Evolutionary conservation across 495 filamentous ascomycete genomes (phyloP), one percentile per base, ranked within the genome.

Genomic region (Hypoxylon trugodes): DNA sequence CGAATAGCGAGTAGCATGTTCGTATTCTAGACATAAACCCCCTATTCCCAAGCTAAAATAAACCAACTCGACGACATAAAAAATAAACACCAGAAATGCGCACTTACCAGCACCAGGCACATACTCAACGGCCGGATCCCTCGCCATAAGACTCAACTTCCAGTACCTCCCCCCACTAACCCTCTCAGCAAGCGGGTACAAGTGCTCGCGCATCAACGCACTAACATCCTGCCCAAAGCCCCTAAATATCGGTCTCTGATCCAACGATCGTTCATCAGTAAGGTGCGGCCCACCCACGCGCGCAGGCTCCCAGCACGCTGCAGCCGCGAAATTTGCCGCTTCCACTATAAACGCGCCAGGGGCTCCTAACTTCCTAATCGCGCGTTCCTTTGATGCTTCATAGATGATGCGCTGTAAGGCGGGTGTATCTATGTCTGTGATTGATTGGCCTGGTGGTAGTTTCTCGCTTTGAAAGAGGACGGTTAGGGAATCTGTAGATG

Each of bases 141-240:
- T 46, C 62, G 55, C 62, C 62, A 66, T 66, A n/a, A 66, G 62
- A 13, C 62, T 59, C 26, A 66, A 42, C 36, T 61, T 53, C 62
- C 62, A 61, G 19, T 51, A 61, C 1, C 45, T 10, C 0, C 62
- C 62, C 1, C 35, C 35, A 19, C 49, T 51, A 19, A 56, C 50
- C 1, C 49, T 22, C 42, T 51, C 10, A 8, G 50, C 55, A n/a
- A 66, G 10, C 4, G 55, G 62, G 6, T 38, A 43, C 49, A 66
- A 19, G 10, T 28, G 13, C 25, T 6, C 13, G 8, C 6, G 30
- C 56, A 38, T 43, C 2, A 54, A 1, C 48, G n/a, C 42, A 16
- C 3, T 0, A 0, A 19, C 15, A 9, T 19, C 8, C 6, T 24
- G 25, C 30, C 32, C 4, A 16, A 66, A 66, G n/a, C 15, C 25